Evolutionary conservation across 345 rosid species (phyloP).

Genomic region (Sonneratia caseolaris): DNA sequence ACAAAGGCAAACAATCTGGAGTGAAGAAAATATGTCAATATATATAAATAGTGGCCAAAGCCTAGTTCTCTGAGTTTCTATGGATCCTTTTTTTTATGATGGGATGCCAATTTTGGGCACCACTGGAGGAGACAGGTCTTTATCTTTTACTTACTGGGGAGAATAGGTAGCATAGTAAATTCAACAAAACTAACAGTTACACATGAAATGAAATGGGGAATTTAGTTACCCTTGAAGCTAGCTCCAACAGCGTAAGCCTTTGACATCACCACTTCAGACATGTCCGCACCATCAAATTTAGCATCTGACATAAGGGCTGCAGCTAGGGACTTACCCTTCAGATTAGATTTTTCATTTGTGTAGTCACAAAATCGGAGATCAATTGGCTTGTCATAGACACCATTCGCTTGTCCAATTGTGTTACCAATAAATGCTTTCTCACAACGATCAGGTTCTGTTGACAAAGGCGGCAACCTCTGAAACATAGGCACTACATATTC

Average conservation of each 20-base stretch:
- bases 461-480: slow-evolving; percentile 93
- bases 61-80: no score
- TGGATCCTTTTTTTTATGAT: neutral
- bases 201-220: neutral
- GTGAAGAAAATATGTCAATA: neutral
- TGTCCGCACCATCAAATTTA: slow-evolving; percentile 96
- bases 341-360: slow-evolving; percentile 69
- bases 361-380: slow-evolving; percentile 91
- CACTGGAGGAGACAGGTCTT: neutral
- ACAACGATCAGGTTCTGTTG: slow-evolving; percentile 78
- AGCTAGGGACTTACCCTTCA: slow-evolving; percentile 87
- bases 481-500: neutral
- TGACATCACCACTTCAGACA: slow-evolving; percentile 96
- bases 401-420: slow-evolving; percentile 97
- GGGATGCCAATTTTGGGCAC: neutral
- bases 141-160: neutral
- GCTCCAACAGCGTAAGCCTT: slow-evolving; percentile 97
- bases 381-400: slow-evolving; percentile 90
- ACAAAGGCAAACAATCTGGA: neutral
- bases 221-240: slow-evolving; percentile 73
- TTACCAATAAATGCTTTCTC: slow-evolving; percentile 86
- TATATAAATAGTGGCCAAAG: neutral
- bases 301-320: slow-evolving; percentile 95
- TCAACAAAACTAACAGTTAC: neutral
- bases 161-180: neutral